Conservation (phyloP, 139 green algal genomes). For the Medakamo hakoo region DNA sequence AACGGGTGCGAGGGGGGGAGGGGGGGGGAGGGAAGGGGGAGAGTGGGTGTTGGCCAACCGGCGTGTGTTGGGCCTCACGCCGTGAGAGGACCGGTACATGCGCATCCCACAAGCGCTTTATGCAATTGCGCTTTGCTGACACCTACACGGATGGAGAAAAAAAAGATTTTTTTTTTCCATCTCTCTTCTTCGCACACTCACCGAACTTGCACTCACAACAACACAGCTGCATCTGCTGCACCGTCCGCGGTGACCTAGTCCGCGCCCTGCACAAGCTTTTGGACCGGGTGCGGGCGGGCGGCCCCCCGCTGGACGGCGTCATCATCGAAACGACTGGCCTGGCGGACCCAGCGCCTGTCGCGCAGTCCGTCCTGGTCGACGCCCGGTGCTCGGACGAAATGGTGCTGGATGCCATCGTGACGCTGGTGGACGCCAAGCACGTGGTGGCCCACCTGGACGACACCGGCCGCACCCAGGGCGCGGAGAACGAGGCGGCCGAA, state of each 20-base stretch:
- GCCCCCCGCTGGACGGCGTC: conserved; percentile 80
- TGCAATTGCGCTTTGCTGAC: too few species aligned
- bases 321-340: conserved; percentile 95
- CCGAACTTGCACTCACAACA: too few species aligned
- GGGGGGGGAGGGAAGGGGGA: too few species aligned
- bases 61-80: too few species aligned
- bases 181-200: background rate
- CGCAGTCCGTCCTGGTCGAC: conserved; percentile 82
- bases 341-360: conserved; percentile 82
- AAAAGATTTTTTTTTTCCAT: background rate
- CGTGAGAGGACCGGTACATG: too few species aligned
- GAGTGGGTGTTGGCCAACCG: too few species aligned
- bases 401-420: conserved; percentile 75
- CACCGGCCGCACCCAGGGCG: conserved; percentile 34
- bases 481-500: conserved; percentile 77
- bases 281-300: conserved; percentile 23
- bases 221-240: conserved; percentile 96
- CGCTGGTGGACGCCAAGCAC: conserved; percentile 53
- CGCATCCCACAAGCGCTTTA: too few species aligned
- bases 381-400: conserved; percentile 21
- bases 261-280: conserved; percentile 63
- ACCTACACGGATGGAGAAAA: background rate
- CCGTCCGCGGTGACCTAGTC: conserved; percentile 77
- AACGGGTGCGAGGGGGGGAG: too few species aligned
- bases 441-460: conserved; percentile 30